Evolutionary conservation across 2,329 filamentous ascomycete species (phyloP).

Genomic region (Chaetomium strumarium): DNA sequence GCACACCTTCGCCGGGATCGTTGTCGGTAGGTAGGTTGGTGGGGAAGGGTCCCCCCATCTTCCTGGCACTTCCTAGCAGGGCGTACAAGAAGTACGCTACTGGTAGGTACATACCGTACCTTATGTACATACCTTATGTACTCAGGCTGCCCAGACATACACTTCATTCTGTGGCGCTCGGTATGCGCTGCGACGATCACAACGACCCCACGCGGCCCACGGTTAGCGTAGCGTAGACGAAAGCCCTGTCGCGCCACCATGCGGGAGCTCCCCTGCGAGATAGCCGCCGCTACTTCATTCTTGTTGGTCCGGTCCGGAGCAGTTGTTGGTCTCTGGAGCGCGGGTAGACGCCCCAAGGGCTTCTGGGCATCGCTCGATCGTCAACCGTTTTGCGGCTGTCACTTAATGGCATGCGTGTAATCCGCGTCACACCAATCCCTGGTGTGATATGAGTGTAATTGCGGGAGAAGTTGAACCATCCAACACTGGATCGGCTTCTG

Average conservation of each 20-base stretch:
- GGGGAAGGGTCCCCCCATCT: too few species aligned
- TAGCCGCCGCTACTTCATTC: conserved; percentile 15
- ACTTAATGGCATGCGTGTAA: conserved; percentile 1
- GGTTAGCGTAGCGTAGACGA: not conserved
- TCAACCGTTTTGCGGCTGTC: conserved; percentile 3
- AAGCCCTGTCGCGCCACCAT: conserved; percentile 9
- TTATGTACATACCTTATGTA: too few species aligned
- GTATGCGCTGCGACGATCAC: not conserved
- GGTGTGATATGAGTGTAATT: too few species aligned
- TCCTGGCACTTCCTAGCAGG: too few species aligned
- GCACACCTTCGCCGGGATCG: too few species aligned
- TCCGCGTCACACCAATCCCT: not conserved
- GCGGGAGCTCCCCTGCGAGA: conserved; percentile 10
- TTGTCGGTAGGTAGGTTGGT: too few species aligned
- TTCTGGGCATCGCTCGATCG: conserved; percentile 17
- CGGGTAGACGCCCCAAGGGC: conserved; percentile 14
- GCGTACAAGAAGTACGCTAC: too few species aligned
- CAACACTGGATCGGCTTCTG: too few species aligned
- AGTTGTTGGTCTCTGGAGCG: conserved; percentile 5
- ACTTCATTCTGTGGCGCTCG: not conserved
- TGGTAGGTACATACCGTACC: too few species aligned
- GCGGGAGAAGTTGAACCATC: too few species aligned
- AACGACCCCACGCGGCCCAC: not conserved
- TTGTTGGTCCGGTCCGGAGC: conserved; percentile 8
- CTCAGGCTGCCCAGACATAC: too few species aligned